Evolutionary conservation across 2,329 filamentous ascomycete genomes (phyloP), one percentile per base, ranked within the genome.

Genomic region (Xylogone sp.): DNA sequence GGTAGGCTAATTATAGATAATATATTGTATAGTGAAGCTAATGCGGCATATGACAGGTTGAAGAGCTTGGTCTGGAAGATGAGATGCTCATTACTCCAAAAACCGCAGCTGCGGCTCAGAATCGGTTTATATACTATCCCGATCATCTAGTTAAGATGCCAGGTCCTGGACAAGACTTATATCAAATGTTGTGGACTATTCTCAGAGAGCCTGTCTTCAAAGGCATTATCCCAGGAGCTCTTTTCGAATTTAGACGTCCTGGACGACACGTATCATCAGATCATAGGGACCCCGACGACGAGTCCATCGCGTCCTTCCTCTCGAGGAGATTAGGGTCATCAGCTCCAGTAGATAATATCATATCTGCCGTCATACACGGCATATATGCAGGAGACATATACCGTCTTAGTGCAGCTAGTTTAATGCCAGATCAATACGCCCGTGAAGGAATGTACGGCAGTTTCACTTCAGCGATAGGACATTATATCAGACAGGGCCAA

Each of bases 311-410:
- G 24, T 76, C 79, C 1, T 93, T 87, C 64, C 65, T 90, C 7
- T 68, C 71, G 2, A 72, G 82, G 24, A 69, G 82, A 7, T 66
- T 85, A 16, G 69, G 69, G 3, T 75, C 77, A 43, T 72, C 75
- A 20, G 67, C 74, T 29, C 57, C 88, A 6, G 82, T 83, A 13
- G 77, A 94, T 59, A 92, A 95, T 61, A 49, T 96, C 18, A 70
- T 83, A 6, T 96, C 90, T 4, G 90, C 86, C 48, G 71, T 84
- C 64, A 63, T 90, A 49, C 94, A 97, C 68, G 94, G 94, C 42
- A 90, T 97, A 53, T 96, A 95, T 68, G 94, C 92, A 20, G 94
- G 94, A 4, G 88, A 97, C 69, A 82, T 96, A 45, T 83, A 88
- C 66, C 79, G 86, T 64, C 74, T 97, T 47, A 96, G 91, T 68